A percentile compares a stretch with the other conserved stretches of the same genome.
phyloP scores from a whole-genome alignment of 805 yeast genomes.

The Ogataea nakhonphanomensis region DNA sequence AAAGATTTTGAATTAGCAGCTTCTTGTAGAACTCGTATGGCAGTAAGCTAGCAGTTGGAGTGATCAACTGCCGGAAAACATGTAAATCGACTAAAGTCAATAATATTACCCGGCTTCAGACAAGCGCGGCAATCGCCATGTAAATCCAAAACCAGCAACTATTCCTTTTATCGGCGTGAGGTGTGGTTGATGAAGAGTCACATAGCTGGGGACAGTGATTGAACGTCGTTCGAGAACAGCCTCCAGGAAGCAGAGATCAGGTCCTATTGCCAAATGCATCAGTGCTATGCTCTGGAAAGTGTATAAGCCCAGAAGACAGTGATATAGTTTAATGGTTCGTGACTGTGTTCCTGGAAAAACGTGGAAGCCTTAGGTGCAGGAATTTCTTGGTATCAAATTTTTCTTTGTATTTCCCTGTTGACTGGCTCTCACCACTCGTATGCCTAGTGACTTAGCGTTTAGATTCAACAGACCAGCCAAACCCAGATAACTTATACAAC shows the following conservation, averaged over 20 bases:
- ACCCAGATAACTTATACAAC: slow-evolving; percentile 30
- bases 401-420: slow-evolving; percentile 3
- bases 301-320: background rate
- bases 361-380: background rate
- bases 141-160: slow-evolving; percentile 7
- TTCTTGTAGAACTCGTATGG: too few species aligned
- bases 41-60: too few species aligned
- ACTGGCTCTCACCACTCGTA: slow-evolving; percentile 7
- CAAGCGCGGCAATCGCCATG: slow-evolving; percentile 13
- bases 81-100: background rate
- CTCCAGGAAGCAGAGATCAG: background rate
- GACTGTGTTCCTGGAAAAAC: background rate
- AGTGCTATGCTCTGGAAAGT: too few species aligned
- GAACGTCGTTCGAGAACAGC: background rate
- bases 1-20: too few species aligned
- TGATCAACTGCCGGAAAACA: too few species aligned
- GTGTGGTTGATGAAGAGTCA: slow-evolving; percentile 3
- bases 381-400: slow-evolving; percentile 6
- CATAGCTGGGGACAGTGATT: background rate
- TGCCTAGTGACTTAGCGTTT: slow-evolving; percentile 32
- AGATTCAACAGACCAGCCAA: slow-evolving; percentile 32
- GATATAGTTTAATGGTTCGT: background rate
- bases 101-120: slow-evolving; percentile 7
- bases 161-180: slow-evolving; percentile 5
- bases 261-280: background rate